phyloP scores from a whole-genome alignment of 2,329 filamentous ascomycete species.

The Cryoendolithus antarcticus region DNA sequence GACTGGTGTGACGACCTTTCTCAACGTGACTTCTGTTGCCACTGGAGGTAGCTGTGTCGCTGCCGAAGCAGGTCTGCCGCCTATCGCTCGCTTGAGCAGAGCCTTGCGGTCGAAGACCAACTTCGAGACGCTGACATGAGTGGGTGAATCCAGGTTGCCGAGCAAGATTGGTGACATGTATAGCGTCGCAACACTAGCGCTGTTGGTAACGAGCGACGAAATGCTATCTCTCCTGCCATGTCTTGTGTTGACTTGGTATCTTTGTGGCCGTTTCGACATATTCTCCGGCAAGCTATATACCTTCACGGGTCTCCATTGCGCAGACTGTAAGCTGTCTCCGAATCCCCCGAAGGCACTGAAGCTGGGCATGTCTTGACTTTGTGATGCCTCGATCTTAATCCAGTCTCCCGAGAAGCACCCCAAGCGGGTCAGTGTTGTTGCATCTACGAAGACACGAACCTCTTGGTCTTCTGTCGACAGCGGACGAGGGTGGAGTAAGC shows the following conservation, averaged over 20 bases:
- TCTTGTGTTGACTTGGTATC: conserved; percentile 42
- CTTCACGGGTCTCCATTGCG: conserved; percentile 69
- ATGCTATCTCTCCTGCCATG: conserved; percentile 42
- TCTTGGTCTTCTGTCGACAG: conserved; percentile 73
- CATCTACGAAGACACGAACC: conserved; percentile 80
- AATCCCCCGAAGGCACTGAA: conserved; percentile 57
- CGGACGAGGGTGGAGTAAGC: conserved; percentile 76
- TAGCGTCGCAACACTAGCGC: conserved; percentile 47
- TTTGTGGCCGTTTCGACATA: conserved; percentile 39
- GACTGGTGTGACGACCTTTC: conserved; percentile 79
- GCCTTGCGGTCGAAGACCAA: conserved; percentile 29
- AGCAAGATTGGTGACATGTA: conserved; percentile 80
- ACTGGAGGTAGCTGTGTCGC: conserved; percentile 42
- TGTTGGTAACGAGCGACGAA: conserved; percentile 33
- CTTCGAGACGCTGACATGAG: conserved; percentile 67
- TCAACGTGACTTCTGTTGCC: conserved; percentile 69
- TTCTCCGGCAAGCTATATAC: conserved; percentile 81
- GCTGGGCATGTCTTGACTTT: conserved; percentile 58
- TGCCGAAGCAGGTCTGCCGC: conserved; percentile 19
- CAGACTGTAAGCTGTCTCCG: conserved; percentile 48
- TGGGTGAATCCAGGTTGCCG: conserved; percentile 68
- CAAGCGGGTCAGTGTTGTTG: conserved; percentile 71
- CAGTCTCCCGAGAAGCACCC: conserved; percentile 97
- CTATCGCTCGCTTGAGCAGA: conserved; percentile 29
- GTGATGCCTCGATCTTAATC: conserved; percentile 70